phyloP scores from a whole-genome alignment of 1,139 yeast genomes.

The Saccharomycopsis hybrid region DNA sequence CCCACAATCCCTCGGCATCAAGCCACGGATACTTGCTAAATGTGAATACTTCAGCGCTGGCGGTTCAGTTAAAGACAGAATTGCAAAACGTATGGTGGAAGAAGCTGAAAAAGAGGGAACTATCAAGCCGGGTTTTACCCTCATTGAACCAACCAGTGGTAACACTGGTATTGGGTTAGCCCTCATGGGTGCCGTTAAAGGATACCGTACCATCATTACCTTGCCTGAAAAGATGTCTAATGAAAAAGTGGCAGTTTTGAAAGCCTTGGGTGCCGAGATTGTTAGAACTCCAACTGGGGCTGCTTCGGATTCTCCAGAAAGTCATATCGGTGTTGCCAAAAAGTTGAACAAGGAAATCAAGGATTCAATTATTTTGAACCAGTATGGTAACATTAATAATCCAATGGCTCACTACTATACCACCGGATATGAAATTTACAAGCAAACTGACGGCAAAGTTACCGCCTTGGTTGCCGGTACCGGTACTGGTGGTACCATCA shows the following conservation, averaged over 20 bases:
- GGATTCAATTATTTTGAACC: slow-evolving; percentile 79
- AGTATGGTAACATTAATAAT: slow-evolving; percentile 71
- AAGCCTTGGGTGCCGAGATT: slow-evolving; percentile 87
- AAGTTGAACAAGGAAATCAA: slow-evolving; percentile 80
- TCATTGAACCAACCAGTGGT: slow-evolving; percentile 88
- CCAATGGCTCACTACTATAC: slow-evolving; percentile 82
- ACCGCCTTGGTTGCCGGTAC: slow-evolving; percentile 85
- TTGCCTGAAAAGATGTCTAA: slow-evolving; percentile 91
- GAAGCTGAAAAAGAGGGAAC: slow-evolving; percentile 77
- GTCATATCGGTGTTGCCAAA: slow-evolving; percentile 84
- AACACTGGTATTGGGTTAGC: slow-evolving; percentile 89
- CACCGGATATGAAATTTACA: slow-evolving; percentile 83
- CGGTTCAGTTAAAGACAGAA: slow-evolving; percentile 93
- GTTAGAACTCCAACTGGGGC: slow-evolving; percentile 91
- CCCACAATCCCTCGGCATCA: slow-evolving; percentile 72
- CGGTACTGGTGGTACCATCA: slow-evolving; percentile 82
- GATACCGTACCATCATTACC: slow-evolving; percentile 82
- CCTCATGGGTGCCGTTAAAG: slow-evolving; percentile 78
- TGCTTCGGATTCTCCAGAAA: slow-evolving; percentile 90
- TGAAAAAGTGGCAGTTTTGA: slow-evolving; percentile 82
- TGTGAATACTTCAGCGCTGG: slow-evolving; percentile 87
- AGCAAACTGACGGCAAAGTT: slow-evolving; percentile 67
- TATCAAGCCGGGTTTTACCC: slow-evolving; percentile 79
- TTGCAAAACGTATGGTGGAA: slow-evolving; percentile 81
- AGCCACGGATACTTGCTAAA: slow-evolving; percentile 81